phyloP scores from a whole-genome alignment of 331 rosid species.

The Rhamnella rubrinervis region DNA sequence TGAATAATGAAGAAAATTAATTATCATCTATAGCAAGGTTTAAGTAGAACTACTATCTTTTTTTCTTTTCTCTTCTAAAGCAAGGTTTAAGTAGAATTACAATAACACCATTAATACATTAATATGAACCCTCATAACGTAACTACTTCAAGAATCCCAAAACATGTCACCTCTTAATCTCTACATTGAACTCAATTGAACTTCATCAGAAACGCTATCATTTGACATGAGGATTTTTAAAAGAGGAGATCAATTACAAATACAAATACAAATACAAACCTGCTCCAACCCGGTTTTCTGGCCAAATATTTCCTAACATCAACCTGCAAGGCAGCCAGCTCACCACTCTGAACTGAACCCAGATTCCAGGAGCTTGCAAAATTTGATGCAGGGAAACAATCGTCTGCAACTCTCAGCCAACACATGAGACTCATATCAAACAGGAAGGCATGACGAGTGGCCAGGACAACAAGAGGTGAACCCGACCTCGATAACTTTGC shows the following conservation, averaged over 20 bases:
- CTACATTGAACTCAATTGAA: background rate
- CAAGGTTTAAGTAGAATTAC: too few species aligned
- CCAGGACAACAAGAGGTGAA: slow-evolving; percentile 88
- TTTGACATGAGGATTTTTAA: background rate
- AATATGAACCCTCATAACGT: too few species aligned
- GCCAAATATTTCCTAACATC: slow-evolving; percentile 95
- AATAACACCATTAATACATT: too few species aligned
- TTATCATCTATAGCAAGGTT: too few species aligned
- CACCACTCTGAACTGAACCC: slow-evolving; percentile 88
- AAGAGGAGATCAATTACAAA: background rate
- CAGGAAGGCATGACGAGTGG: slow-evolving; percentile 97
- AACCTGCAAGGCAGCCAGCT: slow-evolving; percentile 92
- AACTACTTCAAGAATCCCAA: too few species aligned
- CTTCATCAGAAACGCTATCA: background rate
- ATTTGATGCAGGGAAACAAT: slow-evolving; percentile 95
- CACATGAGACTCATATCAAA: slow-evolving; percentile 89
- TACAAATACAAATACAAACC: slow-evolving; percentile 50
- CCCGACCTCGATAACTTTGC: slow-evolving; percentile 90
- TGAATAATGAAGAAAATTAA: too few species aligned
- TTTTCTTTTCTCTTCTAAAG: too few species aligned
- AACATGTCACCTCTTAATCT: too few species aligned
- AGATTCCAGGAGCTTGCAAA: slow-evolving; percentile 96
- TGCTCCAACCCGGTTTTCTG: slow-evolving; percentile 99
- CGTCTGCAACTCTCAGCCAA: slow-evolving; percentile 99
- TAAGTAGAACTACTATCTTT: too few species aligned